Conservation (phyloP, 2,329 filamentous ascomycete species). For the Pseudogymnoascus sp. region DNA sequence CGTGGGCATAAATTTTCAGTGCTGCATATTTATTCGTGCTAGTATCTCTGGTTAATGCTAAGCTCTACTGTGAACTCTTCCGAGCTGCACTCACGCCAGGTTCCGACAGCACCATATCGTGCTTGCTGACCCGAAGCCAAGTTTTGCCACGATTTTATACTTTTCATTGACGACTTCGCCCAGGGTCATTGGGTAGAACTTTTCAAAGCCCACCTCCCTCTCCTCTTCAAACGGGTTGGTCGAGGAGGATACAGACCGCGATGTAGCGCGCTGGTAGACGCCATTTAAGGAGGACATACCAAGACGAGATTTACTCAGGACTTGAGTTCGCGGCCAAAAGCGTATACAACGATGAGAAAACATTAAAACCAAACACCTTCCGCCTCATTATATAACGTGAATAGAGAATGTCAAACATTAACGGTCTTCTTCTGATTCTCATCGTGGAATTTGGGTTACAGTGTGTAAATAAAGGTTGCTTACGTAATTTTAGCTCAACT, state of each 20-base stretch:
- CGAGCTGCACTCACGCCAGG: constrained; percentile 21
- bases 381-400: background rate
- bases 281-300: constrained; percentile 14
- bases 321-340: constrained; percentile 16
- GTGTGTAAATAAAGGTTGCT: background rate
- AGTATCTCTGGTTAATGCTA: constrained; percentile 18
- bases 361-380: constrained; percentile 12
- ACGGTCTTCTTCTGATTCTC: background rate
- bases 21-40: constrained; percentile 20
- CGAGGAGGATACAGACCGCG: constrained; percentile 14
- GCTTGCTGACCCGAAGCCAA: constrained; percentile 34
- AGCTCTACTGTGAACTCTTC: constrained; percentile 11
- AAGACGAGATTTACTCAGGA: constrained; percentile 18
- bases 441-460: background rate
- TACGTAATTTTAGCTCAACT: background rate
- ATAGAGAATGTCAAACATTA: background rate
- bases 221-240: constrained; percentile 19
- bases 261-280: constrained; percentile 13
- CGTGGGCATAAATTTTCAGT: constrained; percentile 19
- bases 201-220: constrained; percentile 18
- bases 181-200: constrained; percentile 20
- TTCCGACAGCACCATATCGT: constrained; percentile 38
- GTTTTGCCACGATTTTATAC: constrained; percentile 34
- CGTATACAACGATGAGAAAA: constrained; percentile 18
- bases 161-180: constrained; percentile 22